Evolutionary conservation across 306 rosid genomes (phyloP).

Genomic region (Sindora glabra): DNA sequence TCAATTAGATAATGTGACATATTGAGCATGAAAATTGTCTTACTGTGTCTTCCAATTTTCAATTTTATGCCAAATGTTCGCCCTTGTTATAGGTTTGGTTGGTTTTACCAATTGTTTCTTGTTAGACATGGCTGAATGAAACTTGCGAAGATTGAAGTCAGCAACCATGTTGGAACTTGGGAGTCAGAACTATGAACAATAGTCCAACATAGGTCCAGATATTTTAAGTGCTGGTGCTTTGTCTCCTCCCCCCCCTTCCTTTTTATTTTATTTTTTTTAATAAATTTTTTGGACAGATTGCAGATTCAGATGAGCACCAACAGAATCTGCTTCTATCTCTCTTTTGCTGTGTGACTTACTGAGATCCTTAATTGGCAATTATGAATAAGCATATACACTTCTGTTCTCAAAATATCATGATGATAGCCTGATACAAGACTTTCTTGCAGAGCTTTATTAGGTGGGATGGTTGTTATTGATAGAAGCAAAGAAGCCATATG

Average conservation of each 20-base stretch:
- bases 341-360: background rate
- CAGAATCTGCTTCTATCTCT: background rate
- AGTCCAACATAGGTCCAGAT: background rate
- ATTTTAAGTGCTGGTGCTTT: background rate
- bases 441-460: constrained; percentile 55
- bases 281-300: background rate
- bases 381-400: background rate
- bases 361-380: background rate
- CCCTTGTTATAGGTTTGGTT: background rate
- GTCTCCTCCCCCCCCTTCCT: no score
- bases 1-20: background rate
- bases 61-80: background rate
- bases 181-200: background rate
- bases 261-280: background rate
- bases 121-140: no score
- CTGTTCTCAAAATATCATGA: background rate
- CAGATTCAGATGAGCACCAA: background rate
- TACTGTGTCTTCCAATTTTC: background rate
- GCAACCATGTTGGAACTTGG: background rate
- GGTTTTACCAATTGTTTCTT: background rate
- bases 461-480: constrained; percentile 45
- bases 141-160: background rate
- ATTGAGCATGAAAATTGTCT: background rate
- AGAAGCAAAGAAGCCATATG: constrained; percentile 66
- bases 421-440: constrained; percentile 16